Evolutionary conservation across 2,329 filamentous ascomycete genomes (phyloP).

Genomic region (Pseudopyrenochaeta lycopersici): DNA sequence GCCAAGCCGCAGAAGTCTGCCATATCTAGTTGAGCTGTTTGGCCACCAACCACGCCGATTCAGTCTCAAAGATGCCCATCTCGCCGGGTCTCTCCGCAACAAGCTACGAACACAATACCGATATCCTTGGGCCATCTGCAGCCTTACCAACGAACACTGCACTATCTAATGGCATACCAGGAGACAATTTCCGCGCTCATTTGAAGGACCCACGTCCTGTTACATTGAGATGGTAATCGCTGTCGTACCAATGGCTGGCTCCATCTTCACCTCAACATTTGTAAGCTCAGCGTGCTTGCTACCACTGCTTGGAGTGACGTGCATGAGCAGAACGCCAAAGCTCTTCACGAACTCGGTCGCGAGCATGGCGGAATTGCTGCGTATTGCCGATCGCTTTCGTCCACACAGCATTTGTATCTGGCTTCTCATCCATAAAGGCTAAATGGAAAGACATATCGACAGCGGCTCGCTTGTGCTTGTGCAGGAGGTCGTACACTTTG

Average conservation of each 20-base stretch:
- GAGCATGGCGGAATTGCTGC: slow-evolving; percentile 58
- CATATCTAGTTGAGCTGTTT: slow-evolving; percentile 21
- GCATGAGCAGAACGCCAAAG: slow-evolving; percentile 61
- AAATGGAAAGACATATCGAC: slow-evolving; percentile 56
- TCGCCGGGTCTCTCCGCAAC: slow-evolving; percentile 47
- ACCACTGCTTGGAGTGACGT: slow-evolving; percentile 57
- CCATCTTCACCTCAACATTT: slow-evolving; percentile 53
- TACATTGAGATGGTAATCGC: slow-evolving; percentile 59
- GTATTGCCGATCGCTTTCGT: slow-evolving; percentile 59
- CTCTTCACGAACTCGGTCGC: slow-evolving; percentile 55
- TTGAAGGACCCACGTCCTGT: too few species aligned
- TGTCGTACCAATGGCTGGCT: slow-evolving; percentile 56
- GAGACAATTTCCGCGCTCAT: too few species aligned
- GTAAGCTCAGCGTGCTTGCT: slow-evolving; percentile 51
- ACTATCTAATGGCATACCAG: too few species aligned
- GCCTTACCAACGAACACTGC: too few species aligned
- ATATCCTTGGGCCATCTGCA: slow-evolving; percentile 25
- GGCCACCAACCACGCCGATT: slow-evolving; percentile 46
- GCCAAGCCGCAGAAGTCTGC: background rate
- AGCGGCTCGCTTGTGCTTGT: slow-evolving; percentile 56
- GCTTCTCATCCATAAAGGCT: slow-evolving; percentile 39
- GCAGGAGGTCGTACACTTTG: slow-evolving; percentile 56
- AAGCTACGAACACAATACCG: slow-evolving; percentile 50
- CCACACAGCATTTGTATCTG: slow-evolving; percentile 40
- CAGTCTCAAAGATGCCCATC: slow-evolving; percentile 44